Conservation (phyloP, 2,329 filamentous ascomycete genomes). For the Karstenula rhodostoma region DNA sequence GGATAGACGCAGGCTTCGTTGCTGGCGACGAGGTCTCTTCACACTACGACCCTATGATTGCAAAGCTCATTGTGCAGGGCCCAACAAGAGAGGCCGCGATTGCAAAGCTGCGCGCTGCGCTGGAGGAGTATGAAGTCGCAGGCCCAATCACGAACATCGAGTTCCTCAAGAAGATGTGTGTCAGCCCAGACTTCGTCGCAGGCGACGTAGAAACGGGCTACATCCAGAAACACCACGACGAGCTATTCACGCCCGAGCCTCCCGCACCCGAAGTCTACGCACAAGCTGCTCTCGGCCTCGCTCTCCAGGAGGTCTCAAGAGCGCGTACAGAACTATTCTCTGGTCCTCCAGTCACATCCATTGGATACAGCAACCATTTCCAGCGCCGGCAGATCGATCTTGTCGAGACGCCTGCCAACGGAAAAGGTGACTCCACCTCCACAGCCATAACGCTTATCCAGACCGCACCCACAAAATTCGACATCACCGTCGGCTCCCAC, state of each 20-base stretch:
- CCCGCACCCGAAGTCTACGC: constrained; percentile 78
- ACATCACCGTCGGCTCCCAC: constrained; percentile 55
- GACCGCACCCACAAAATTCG: constrained; percentile 59
- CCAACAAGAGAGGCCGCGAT: constrained; percentile 81
- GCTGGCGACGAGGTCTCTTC: constrained; percentile 91
- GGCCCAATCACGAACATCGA: constrained; percentile 96
- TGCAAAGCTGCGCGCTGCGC: constrained; percentile 78
- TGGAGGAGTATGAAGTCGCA: constrained; percentile 91
- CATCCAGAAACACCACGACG: constrained; percentile 84
- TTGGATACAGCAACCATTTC: constrained; percentile 67
- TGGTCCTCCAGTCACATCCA: constrained; percentile 40
- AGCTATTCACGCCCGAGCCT: constrained; percentile 73
- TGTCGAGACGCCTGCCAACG: constrained; percentile 56
- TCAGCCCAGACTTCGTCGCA: constrained; percentile 79
- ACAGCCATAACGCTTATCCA: constrained; percentile 62
- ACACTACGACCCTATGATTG: constrained; percentile 98
- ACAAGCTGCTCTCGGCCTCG: constrained; percentile 83
- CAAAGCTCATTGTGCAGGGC: constrained; percentile 92
- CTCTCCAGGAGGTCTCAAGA: constrained; percentile 56
- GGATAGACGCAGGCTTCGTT: constrained; percentile 93
- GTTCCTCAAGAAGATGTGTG: constrained; percentile 88
- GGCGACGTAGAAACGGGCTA: constrained; percentile 96
- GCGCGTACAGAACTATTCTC: constrained; percentile 53
- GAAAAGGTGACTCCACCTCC: constrained; percentile 46
- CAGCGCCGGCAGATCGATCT: constrained; percentile 70